Percentiles rank a stretch among this genome's conserved stretches.
Evolutionary conservation across 192 early-diverging fungal genomes (phyloP).

Genomic region (Mortierella claussenii): DNA sequence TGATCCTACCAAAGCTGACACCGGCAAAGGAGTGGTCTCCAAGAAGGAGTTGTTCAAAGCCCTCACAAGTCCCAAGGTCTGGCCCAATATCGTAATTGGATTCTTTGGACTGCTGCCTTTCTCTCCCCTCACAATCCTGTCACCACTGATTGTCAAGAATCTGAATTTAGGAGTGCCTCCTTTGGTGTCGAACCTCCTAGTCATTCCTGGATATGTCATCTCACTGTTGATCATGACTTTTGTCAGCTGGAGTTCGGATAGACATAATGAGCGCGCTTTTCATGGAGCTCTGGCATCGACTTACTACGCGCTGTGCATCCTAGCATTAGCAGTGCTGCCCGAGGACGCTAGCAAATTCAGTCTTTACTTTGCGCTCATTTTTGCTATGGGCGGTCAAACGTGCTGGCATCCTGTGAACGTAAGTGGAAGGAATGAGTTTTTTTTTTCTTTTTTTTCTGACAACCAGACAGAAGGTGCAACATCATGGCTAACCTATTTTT

Average conservation of each 20-base stretch:
- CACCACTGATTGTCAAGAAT: constrained; percentile 56
- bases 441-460: constrained; percentile 1
- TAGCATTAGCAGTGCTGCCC: constrained; percentile 50
- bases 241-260: constrained; percentile 50
- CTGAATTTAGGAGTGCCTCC: constrained; percentile 41
- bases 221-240: constrained; percentile 36
- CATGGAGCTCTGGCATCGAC: constrained; percentile 41
- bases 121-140: constrained; percentile 28
- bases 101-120: constrained; percentile 52
- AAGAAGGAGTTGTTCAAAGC: constrained; percentile 28
- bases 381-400: constrained; percentile 50
- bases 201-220: constrained; percentile 53
- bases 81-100: constrained; percentile 55
- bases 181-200: constrained; percentile 53
- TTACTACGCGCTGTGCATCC: constrained; percentile 43
- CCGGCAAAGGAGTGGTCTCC: constrained; percentile 43
- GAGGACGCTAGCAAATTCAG: constrained; percentile 45
- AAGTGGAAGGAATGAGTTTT: background rate
- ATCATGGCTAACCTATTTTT: background rate
- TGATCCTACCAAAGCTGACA: constrained; percentile 64
- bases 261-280: constrained; percentile 45
- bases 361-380: constrained; percentile 48
- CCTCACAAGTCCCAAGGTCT: constrained; percentile 40
- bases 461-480: background rate
- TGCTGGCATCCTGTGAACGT: constrained; percentile 53